These are phyloP conservation scores for Fraxinus sp. DNA, from an alignment of 305 asterid genomes.

Conservation along the genomic window DNA sequence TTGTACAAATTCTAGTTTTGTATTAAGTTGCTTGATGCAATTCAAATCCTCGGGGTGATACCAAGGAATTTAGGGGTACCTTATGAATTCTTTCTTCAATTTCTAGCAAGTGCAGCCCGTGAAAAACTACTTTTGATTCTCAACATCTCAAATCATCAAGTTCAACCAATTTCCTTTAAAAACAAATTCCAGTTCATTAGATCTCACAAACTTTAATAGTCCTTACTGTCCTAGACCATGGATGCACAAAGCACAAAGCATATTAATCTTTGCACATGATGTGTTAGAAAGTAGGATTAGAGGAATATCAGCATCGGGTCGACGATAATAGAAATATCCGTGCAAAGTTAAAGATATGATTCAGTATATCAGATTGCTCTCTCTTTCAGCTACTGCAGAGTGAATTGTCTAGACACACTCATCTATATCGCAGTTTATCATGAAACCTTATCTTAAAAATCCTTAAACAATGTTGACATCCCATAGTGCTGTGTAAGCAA, in stretches of 20 bases:
- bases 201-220: neutral
- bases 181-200: neutral
- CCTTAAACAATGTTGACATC: neutral
- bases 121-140: neutral
- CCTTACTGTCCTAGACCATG: neutral
- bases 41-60: neutral
- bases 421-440: neutral
- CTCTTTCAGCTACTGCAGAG: neutral
- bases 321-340: neutral
- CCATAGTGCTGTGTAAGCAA: neutral
- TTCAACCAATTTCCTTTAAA: neutral
- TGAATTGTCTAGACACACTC: neutral
- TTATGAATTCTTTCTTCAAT: neutral
- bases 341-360: neutral
- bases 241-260: neutral
- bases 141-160: neutral
- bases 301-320: neutral
- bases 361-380: neutral
- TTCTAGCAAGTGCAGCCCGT: neutral
- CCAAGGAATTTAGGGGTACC: neutral
- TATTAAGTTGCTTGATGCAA: neutral
- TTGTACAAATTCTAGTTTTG: neutral
- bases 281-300: neutral
- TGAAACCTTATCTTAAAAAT: neutral
- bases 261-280: neutral